These are phyloP conservation scores for Pyrenopolyporus hunteri DNA, from an alignment of 495 filamentous ascomycete genomes.

Conservation along the genomic window DNA sequence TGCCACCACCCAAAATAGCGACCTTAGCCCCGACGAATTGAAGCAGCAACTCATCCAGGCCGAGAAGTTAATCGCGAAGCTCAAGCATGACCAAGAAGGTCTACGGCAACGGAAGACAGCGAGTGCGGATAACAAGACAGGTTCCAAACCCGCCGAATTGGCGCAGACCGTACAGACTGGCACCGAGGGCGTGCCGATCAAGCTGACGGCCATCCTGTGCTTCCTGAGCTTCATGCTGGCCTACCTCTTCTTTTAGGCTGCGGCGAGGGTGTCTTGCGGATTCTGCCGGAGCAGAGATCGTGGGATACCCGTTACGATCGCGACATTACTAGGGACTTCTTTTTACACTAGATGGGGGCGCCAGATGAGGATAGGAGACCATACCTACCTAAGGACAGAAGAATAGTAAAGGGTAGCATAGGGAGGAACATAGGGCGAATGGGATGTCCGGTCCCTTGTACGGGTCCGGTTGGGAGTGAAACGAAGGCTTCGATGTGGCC, in stretches of 20 bases:
- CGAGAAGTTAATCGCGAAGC: constrained; percentile 70
- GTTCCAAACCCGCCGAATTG: constrained; percentile 54
- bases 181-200: constrained; percentile 82
- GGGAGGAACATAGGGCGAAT: neutral
- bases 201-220: constrained; percentile 82
- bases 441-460: neutral
- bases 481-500: constrained; percentile 24
- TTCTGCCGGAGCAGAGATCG: neutral
- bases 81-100: constrained; percentile 73
- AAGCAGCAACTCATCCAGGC: constrained; percentile 76
- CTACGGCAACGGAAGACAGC: constrained; percentile 72
- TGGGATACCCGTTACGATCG: neutral
- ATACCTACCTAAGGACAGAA: constrained; percentile 10
- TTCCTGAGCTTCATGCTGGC: constrained; percentile 89
- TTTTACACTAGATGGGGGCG: neutral
- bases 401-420: constrained; percentile 17
- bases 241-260: constrained; percentile 84
- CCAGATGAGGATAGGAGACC: neutral
- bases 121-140: constrained; percentile 43
- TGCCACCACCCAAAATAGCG: constrained; percentile 49
- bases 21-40: constrained; percentile 64
- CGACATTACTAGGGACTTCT: constrained; percentile 9
- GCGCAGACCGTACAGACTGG: constrained; percentile 61
- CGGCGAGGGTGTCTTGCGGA: constrained; percentile 1
- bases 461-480: constrained; percentile 8